These are phyloP conservation scores for Aspergillus floridensis DNA, from an alignment of 2,329 filamentous ascomycete genomes.

Conservation along the genomic window DNA sequence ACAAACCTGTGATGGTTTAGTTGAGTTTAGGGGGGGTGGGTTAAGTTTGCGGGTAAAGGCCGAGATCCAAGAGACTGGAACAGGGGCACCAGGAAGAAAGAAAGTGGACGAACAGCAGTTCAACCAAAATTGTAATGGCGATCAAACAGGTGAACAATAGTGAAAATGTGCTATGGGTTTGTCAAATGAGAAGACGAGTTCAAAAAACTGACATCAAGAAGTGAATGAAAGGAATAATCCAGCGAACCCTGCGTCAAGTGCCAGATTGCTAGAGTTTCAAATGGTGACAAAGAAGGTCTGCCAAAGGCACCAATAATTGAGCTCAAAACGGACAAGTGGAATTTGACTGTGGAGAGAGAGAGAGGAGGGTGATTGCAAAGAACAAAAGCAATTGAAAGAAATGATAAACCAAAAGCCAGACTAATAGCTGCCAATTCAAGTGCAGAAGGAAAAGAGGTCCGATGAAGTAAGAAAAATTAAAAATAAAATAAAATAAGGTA, in stretches of 20 bases:
- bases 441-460: neutral
- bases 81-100: constrained; percentile 6
- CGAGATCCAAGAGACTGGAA: constrained; percentile 2
- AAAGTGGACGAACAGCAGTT: constrained; percentile 5
- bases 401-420: constrained; percentile 13
- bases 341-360: constrained; percentile 15
- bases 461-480: neutral
- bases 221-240: constrained; percentile 1
- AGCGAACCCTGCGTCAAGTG: constrained; percentile 10
- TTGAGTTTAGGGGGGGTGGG: constrained; percentile 14
- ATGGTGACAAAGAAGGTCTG: constrained; percentile 17
- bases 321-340: constrained; percentile 20
- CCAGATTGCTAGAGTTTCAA: constrained; percentile 15
- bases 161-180: constrained; percentile 6
- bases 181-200: constrained; percentile 1
- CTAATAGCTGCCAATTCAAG: neutral
- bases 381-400: constrained; percentile 35
- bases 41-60: constrained; percentile 9
- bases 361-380: constrained; percentile 40
- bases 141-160: constrained; percentile 11
- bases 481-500: constrained; percentile 8
- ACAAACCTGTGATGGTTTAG: constrained; percentile 20
- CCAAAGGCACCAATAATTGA: constrained; percentile 9
- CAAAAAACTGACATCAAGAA: neutral
- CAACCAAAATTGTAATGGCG: constrained; percentile 6